These are phyloP conservation scores for Ensete ventricosum DNA, from an alignment of 176 grass and related monocot species.

Conservation along the genomic window DNA sequence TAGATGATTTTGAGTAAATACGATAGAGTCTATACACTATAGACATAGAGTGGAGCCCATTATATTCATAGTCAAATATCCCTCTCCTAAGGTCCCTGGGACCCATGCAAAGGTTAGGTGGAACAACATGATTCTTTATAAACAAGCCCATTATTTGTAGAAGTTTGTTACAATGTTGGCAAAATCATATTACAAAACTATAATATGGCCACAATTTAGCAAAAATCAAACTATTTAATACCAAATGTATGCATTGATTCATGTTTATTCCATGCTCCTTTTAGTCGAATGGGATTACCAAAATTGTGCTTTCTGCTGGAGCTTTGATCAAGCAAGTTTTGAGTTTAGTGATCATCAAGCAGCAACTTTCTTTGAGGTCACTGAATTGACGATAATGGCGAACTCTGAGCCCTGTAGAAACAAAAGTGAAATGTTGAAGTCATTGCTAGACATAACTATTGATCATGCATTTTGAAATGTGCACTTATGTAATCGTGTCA, in stretches of 20 bases:
- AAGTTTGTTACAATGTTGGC: not conserved
- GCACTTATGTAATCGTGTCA: no score
- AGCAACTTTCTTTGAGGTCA: conserved; percentile 83
- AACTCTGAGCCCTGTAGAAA: conserved; percentile 59
- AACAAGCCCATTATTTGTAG: not conserved
- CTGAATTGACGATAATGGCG: conserved; percentile 80
- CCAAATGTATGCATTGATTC: not conserved
- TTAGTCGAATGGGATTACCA: not conserved
- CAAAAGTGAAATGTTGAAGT: not conserved
- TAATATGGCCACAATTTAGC: not conserved
- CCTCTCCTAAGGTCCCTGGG: no score
- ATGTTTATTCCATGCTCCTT: not conserved
- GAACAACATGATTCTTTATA: no score
- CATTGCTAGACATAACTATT: no score
- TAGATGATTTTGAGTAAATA: no score
- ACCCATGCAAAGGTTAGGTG: no score
- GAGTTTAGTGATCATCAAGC: conserved; percentile 36
- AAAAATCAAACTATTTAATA: not conserved
- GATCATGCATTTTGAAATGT: no score
- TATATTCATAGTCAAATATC: no score
- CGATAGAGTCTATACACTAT: no score
- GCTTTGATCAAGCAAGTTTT: no score
- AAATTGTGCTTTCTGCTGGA: no score
- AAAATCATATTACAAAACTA: not conserved
- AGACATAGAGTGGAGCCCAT: no score